phyloP scores from a whole-genome alignment of 2,329 filamentous ascomycete species.

The Lanzia echinophila region DNA sequence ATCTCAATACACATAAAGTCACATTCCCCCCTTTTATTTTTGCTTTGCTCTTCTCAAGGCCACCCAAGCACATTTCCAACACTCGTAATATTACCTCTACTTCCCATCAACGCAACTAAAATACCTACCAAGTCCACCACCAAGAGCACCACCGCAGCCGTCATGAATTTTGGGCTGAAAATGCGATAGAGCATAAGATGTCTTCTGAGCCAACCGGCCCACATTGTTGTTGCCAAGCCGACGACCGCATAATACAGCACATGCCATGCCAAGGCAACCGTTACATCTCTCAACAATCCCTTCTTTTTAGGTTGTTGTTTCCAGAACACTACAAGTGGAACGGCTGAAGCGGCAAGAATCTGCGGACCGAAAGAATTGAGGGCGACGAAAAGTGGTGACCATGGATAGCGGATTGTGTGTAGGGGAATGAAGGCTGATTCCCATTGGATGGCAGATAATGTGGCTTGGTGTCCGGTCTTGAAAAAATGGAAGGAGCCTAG shows the following conservation, averaged over 20 bases:
- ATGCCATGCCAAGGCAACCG: conserved; percentile 66
- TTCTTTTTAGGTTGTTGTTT: conserved; percentile 70
- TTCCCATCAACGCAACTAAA: conserved; percentile 63
- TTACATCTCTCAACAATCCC: conserved; percentile 46
- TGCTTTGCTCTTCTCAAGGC: conserved; percentile 13
- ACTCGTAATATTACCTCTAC: conserved; percentile 69
- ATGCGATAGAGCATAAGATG: conserved; percentile 97
- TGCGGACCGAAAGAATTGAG: conserved; percentile 88
- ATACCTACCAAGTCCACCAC: conserved; percentile 72
- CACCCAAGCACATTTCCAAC: conserved; percentile 85
- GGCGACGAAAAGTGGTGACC: conserved; percentile 72
- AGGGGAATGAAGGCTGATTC: conserved; percentile 90
- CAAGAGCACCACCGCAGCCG: conserved; percentile 63
- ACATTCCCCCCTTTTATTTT: neutral
- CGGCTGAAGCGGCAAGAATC: conserved; percentile 70
- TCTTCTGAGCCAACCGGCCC: conserved; percentile 78
- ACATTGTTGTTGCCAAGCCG: conserved; percentile 78
- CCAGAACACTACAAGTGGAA: conserved; percentile 82
- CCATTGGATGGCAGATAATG: conserved; percentile 86
- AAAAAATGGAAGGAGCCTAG: conserved; percentile 93
- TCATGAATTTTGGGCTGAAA: conserved; percentile 87
- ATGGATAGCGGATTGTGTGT: conserved; percentile 77
- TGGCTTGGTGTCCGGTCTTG: conserved; percentile 94
- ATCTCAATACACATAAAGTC: neutral
- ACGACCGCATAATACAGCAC: conserved; percentile 77